Evolutionary conservation across 1,139 yeast genomes (phyloP).

Genomic region (Zhuliangozyma blackwelliae): DNA sequence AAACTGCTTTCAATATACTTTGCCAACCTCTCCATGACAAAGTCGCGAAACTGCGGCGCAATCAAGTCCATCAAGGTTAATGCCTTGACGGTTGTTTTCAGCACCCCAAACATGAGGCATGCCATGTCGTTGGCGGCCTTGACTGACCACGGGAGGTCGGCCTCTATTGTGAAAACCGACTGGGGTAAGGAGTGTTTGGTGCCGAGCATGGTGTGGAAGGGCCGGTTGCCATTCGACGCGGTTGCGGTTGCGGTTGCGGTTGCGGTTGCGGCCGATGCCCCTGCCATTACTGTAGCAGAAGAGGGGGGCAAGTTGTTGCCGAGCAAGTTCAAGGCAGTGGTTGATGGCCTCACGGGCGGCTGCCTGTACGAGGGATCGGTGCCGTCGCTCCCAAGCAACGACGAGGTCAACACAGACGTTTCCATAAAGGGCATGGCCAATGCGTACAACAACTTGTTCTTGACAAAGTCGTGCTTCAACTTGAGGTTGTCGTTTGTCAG

Average conservation of each 20-base stretch:
- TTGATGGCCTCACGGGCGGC: constrained; percentile 19
- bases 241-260: neutral
- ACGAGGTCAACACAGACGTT: constrained; percentile 41
- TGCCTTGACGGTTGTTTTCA: constrained; percentile 58
- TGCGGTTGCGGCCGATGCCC: neutral
- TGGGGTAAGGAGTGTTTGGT: constrained; percentile 69
- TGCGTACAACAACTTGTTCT: constrained; percentile 56
- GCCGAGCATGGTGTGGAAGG: constrained; percentile 58
- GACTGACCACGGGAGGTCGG: constrained; percentile 74
- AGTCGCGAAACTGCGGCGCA: constrained; percentile 67
- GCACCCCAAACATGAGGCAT: constrained; percentile 79
- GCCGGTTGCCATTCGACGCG: constrained; percentile 26
- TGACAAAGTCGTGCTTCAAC: constrained; percentile 39
- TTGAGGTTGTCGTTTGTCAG: constrained; percentile 26
- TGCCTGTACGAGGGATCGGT: constrained; percentile 8
- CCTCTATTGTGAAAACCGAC: constrained; percentile 78
- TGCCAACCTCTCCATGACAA: constrained; percentile 55
- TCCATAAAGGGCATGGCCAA: constrained; percentile 75
- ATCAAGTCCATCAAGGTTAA: constrained; percentile 71
- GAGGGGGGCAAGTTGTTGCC: constrained; percentile 7
- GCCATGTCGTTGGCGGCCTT: constrained; percentile 89
- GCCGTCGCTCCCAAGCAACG: constrained; percentile 20
- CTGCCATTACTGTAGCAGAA: neutral
- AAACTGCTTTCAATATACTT: constrained; percentile 21
- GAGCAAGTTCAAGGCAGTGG: constrained; percentile 26